Evolutionary conservation across 2,329 filamentous ascomycete species (phyloP).

Genomic region (Epichloe hybrida): DNA sequence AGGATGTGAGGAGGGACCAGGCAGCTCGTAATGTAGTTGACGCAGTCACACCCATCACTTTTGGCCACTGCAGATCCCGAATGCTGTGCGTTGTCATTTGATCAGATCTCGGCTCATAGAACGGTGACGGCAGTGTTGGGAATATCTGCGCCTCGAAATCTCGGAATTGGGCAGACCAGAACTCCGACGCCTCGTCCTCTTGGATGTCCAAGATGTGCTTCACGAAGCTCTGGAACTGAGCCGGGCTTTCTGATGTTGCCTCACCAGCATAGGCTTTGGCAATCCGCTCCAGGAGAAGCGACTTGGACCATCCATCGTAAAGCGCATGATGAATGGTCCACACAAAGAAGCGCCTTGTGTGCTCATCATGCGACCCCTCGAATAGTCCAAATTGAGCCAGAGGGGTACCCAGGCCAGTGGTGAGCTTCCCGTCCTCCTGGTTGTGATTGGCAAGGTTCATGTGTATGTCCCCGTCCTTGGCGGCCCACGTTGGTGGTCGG

Average conservation of each 20-base stretch:
- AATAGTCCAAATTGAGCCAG: constrained; percentile 7
- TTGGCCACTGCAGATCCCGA: constrained; percentile 6
- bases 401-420: constrained; percentile 8
- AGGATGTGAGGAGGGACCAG: constrained; percentile 20
- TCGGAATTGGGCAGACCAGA: constrained; percentile 27
- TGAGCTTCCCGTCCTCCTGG: not conserved
- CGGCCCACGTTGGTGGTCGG: constrained; percentile 1
- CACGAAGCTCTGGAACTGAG: constrained; percentile 26
- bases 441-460: not conserved
- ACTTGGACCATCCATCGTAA: constrained; percentile 40
- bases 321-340: constrained; percentile 25
- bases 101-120: constrained; percentile 3
- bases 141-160: constrained; percentile 9
- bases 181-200: constrained; percentile 14
- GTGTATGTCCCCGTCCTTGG: not conserved
- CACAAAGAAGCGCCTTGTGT: constrained; percentile 2
- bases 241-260: not conserved
- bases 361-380: not conserved
- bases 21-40: constrained; percentile 15
- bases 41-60: constrained; percentile 10
- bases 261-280: constrained; percentile 7
- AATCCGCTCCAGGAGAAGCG: constrained; percentile 14
- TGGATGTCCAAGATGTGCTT: constrained; percentile 24
- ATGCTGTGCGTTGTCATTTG: not conserved
- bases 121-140: constrained; percentile 3